Conservation (phyloP, 106 monocot genomes). For the Dioscorea zingiberensis region DNA sequence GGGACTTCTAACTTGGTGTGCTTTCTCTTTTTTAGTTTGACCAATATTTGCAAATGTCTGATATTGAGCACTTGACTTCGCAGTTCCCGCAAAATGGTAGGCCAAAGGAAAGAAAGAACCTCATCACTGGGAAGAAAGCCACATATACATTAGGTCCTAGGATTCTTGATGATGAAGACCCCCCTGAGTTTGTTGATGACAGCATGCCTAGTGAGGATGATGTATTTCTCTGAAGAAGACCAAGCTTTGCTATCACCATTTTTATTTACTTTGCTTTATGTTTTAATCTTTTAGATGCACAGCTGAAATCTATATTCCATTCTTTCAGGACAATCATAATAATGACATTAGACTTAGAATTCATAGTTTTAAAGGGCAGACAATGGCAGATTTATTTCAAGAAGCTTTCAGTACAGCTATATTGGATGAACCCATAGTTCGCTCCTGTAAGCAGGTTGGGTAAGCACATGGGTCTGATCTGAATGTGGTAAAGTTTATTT, state of each 20-base stretch:
- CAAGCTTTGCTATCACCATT: no score
- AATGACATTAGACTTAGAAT: constrained; percentile 16
- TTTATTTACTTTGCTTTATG: no score
- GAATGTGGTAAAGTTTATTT: not conserved
- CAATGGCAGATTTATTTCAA: constrained; percentile 84
- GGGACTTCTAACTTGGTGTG: constrained; percentile 29
- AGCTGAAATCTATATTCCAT: not conserved
- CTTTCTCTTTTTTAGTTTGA: constrained; percentile 9
- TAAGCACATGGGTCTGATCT: constrained; percentile 11
- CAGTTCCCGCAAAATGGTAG: constrained; percentile 20
- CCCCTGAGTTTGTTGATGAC: constrained; percentile 32
- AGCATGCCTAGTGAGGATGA: constrained; percentile 62
- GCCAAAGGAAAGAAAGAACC: constrained; percentile 25
- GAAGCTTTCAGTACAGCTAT: constrained; percentile 45
- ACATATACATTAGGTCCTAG: constrained; percentile 25
- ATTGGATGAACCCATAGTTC: constrained; percentile 9
- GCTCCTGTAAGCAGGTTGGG: constrained; percentile 23
- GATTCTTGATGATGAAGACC: constrained; percentile 41
- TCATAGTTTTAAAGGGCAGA: constrained; percentile 35
- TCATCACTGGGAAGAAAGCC: constrained; percentile 27
- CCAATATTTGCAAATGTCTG: not conserved
- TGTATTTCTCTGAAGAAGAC: constrained; percentile 20
- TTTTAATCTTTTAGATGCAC: no score
- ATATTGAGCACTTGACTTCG: not conserved
- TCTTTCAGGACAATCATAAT: constrained; percentile 35